Conservation (phyloP, 208 protist genomes). For the Acanthamoeba lugdunensis region DNA sequence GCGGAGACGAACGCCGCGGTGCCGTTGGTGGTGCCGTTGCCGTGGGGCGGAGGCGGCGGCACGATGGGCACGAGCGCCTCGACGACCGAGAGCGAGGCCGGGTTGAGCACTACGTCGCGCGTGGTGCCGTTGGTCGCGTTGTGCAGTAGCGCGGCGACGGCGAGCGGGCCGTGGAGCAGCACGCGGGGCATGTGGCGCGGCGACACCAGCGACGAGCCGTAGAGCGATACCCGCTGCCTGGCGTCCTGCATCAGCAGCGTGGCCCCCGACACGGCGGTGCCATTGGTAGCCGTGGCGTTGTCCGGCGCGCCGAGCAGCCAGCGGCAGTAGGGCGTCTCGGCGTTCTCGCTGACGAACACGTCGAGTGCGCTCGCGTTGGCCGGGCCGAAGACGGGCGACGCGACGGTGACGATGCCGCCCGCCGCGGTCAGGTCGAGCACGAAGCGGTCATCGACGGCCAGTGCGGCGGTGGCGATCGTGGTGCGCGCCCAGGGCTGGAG, state of each 20-base stretch:
- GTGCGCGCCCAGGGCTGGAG: background rate
- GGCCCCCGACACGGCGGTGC: background rate
- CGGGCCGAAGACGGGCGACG: background rate
- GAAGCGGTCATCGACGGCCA: constrained; percentile 14
- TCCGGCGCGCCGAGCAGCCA: background rate
- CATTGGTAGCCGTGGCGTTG: background rate
- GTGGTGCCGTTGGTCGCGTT: constrained; percentile 6
- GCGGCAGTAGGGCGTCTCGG: background rate
- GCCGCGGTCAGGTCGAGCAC: background rate
- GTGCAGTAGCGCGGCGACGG: background rate
- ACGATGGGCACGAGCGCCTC: background rate
- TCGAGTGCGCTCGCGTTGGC: background rate
- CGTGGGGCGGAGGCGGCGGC: background rate
- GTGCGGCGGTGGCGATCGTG: background rate
- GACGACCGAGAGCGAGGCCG: background rate
- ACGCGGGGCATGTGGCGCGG: constrained; percentile 14
- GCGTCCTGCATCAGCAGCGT: constrained; percentile 5
- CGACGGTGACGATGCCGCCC: background rate
- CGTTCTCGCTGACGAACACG: background rate
- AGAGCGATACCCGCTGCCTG: background rate
- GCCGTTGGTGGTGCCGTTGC: background rate
- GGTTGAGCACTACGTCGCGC: background rate
- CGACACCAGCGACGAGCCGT: background rate
- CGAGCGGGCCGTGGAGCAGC: background rate
- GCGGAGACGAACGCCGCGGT: background rate